Evolutionary conservation across 257 asterid species (phyloP).

Genomic region (Solanum dulcamara): DNA sequence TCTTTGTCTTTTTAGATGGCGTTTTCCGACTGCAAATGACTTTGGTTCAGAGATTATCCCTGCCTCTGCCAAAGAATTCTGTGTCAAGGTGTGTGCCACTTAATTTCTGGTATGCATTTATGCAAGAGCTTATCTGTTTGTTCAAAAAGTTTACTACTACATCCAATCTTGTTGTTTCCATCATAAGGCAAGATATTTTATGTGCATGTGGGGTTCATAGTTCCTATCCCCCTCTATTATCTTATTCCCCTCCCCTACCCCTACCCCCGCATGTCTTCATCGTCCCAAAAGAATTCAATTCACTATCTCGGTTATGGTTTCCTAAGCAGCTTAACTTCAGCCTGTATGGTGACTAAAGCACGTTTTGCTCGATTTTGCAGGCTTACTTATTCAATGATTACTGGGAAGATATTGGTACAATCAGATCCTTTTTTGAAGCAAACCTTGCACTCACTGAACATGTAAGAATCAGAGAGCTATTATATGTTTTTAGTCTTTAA

Average conservation of each 20-base stretch:
- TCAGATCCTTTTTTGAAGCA: slow-evolving; percentile 89
- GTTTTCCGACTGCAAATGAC: slow-evolving; percentile 95
- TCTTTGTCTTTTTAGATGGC: slow-evolving; percentile 50
- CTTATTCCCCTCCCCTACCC: neutral
- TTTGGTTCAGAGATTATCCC: slow-evolving; percentile 97
- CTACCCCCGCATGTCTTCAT: neutral
- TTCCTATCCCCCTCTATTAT: neutral
- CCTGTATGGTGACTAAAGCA: neutral
- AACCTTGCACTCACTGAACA: slow-evolving; percentile 99
- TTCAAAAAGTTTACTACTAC: neutral
- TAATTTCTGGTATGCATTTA: neutral
- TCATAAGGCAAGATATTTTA: neutral
- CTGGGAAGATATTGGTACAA: slow-evolving; percentile 99
- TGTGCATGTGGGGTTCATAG: neutral
- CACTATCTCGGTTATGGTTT: neutral
- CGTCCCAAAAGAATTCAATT: neutral
- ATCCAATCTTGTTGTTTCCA: neutral
- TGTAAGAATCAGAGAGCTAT: slow-evolving; percentile 30
- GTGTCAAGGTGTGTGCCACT: slow-evolving; percentile 34
- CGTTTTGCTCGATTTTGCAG: slow-evolving; percentile 24
- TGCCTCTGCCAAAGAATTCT: slow-evolving; percentile 76
- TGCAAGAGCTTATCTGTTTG: neutral
- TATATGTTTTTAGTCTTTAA: neutral
- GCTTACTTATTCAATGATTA: slow-evolving; percentile 86
- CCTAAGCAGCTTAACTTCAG: neutral